Base-by-base conservation (phyloP, 2,329 filamentous ascomycete species). In the Harringtonia lauricola region DNA sequence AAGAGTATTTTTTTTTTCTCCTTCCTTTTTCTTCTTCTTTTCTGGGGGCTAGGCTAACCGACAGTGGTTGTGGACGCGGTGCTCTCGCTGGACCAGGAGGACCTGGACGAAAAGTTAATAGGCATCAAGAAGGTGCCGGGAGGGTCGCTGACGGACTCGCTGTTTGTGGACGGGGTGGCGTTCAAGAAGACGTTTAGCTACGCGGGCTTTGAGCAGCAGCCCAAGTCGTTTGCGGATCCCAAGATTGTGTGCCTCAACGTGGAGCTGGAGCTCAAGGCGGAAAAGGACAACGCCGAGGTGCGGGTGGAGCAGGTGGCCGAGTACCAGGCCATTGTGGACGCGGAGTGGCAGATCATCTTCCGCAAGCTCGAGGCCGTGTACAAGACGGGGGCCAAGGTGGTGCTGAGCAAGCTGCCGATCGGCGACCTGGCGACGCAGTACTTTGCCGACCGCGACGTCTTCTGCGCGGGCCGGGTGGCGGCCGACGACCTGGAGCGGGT, bases 161-260 rank as follows among this genome's bases (percentile, higher is more conserved):
- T 95, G 34, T 96, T 96, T 65, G 84, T 98, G 60, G 92, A 96
- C 63, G 92, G 92, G 59, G 92, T 98, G 49, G 90, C 92, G 30
- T 98, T 98, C 75, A 96, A 96, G 74, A 98, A 98, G 79, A 98
- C 92, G 6, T 98, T 98, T 65, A 89, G 90, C 41, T 98, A 98
- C 61, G 92, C 92, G 55, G 92, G 92, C 60, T 98, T 98, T 67
- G 92, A 98, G 69, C 92, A 98, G 69, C 92, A 98, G 69, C 92
- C 92, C 53, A 98, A 98, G 68, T 81, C 78, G 8, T 96, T 98
- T 72, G 80, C 76, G 60, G 79, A 95, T 66, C 92, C 92, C 49
- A 94, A 94, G 73, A 94, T 98, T 54, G 86, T 95, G 49, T 96
- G 90, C 66, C 70, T 98, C 55, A 98, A 96, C 63, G 92, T 98